These are phyloP conservation scores for Dipodascopsis uninucleata DNA, from an alignment of 805 yeast species.

Conservation along the genomic window DNA sequence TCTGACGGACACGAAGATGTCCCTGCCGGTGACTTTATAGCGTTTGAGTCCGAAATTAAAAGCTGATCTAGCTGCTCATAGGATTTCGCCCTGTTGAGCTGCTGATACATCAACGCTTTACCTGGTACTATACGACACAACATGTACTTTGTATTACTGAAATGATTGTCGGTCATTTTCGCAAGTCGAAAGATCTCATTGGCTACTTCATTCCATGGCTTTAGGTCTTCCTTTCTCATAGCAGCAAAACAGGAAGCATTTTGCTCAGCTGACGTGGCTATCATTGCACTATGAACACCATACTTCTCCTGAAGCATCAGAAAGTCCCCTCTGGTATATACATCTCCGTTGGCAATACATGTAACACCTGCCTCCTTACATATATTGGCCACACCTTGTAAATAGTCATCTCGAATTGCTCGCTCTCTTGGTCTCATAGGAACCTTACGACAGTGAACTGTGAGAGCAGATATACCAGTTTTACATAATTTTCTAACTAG, in stretches of 20 bases:
- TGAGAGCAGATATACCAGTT: slow-evolving; percentile 83
- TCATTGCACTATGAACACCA: slow-evolving; percentile 79
- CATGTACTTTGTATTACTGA: slow-evolving; percentile 78
- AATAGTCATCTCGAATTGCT: slow-evolving; percentile 64
- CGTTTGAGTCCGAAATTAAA: too few species aligned
- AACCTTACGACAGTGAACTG: slow-evolving; percentile 87
- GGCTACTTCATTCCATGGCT: slow-evolving; percentile 53
- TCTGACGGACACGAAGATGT: neutral
- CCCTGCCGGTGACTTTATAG: neutral
- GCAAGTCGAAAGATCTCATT: slow-evolving; percentile 58
- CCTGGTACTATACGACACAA: slow-evolving; percentile 77
- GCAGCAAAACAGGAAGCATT: slow-evolving; percentile 72
- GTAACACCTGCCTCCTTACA: slow-evolving; percentile 63
- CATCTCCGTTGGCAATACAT: slow-evolving; percentile 78
- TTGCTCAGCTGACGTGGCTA: slow-evolving; percentile 84
- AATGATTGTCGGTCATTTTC: slow-evolving; percentile 53
- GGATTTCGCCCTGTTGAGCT: slow-evolving; percentile 54
- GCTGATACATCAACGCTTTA: slow-evolving; percentile 55
- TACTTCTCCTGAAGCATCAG: slow-evolving; percentile 48
- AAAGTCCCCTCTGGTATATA: slow-evolving; percentile 55
- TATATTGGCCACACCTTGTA: slow-evolving; percentile 57
- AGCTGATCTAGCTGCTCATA: slow-evolving; percentile 35
- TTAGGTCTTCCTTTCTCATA: slow-evolving; percentile 34
- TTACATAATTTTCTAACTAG: slow-evolving; percentile 55
- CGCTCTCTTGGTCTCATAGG: slow-evolving; percentile 78